Conservation (phyloP, 2,329 filamentous ascomycete species). For the Myriangium duriaei region DNA sequence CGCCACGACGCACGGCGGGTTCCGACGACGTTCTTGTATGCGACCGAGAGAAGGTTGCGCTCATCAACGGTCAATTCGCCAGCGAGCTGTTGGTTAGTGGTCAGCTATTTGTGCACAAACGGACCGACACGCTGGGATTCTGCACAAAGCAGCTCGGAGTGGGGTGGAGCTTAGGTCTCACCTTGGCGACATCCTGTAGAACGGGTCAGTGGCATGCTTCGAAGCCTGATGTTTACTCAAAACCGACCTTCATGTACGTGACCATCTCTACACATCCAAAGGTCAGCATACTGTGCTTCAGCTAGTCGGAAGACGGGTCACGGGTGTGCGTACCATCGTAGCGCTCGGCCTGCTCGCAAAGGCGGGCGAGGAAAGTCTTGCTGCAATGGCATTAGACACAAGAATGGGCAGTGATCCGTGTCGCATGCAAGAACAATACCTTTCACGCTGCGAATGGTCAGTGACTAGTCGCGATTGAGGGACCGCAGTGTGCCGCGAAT, state of each 20-base stretch:
- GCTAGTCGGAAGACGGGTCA: constrained; percentile 1
- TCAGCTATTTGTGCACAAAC: constrained; percentile 1
- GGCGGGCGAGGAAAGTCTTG: constrained; percentile 99
- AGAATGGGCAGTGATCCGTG: constrained; percentile 16
- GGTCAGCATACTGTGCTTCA: constrained; percentile 15
- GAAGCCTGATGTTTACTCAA: background rate
- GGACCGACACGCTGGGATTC: too few species aligned
- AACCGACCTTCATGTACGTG: constrained; percentile 83
- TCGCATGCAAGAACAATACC: constrained; percentile 23
- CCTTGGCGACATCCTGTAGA: constrained; percentile 81
- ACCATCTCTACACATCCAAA: constrained; percentile 63
- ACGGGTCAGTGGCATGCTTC: constrained; percentile 22
- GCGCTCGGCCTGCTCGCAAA: constrained; percentile 99
- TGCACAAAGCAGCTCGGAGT: constrained; percentile 7
- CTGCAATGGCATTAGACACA: constrained; percentile 40
- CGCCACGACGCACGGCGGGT: constrained; percentile 97
- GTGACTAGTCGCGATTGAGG: constrained; percentile 3
- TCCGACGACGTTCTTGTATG: constrained; percentile 99
- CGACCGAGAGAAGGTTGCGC: constrained; percentile 89
- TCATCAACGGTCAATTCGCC: constrained; percentile 58
- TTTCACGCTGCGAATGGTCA: constrained; percentile 32
- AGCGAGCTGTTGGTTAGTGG: constrained; percentile 38
- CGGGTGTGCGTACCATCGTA: constrained; percentile 65
- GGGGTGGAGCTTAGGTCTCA: constrained; percentile 29
- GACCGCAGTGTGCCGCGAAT: constrained; percentile 7